Conservation (phyloP, 2,329 filamentous ascomycete species). For the Dactylellina leptospora region DNA sequence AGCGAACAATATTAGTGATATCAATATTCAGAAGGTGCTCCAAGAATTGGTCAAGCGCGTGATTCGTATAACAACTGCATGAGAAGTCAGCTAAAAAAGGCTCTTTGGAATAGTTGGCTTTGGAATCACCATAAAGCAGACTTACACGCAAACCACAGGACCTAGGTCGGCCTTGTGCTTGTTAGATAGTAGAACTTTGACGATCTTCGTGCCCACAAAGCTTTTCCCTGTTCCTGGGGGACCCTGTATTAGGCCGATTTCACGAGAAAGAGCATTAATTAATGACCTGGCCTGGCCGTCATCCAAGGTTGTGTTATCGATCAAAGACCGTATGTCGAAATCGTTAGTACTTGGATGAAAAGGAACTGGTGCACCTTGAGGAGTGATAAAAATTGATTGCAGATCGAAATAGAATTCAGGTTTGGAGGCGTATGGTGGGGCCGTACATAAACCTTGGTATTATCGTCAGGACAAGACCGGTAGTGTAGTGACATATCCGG, state of each 20-base stretch:
- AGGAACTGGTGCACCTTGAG: conserved; percentile 19
- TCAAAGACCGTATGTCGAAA: conserved; percentile 57
- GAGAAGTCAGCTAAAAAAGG: neutral
- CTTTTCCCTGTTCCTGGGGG: conserved; percentile 76
- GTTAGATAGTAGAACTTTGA: conserved; percentile 63
- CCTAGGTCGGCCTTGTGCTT: conserved; percentile 61
- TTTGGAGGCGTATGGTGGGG: conserved; percentile 66
- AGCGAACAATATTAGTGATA: conserved; percentile 67
- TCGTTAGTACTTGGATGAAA: conserved; percentile 29
- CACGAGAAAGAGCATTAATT: conserved; percentile 65
- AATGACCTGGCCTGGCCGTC: conserved; percentile 65
- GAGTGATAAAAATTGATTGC: conserved; percentile 35
- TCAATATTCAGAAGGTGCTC: conserved; percentile 67
- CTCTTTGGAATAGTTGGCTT: neutral
- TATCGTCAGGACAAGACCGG: conserved; percentile 14
- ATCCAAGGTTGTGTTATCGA: conserved; percentile 65
- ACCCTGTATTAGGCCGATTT: conserved; percentile 72
- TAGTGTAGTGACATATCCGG: conserved; percentile 55
- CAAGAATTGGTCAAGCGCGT: conserved; percentile 67
- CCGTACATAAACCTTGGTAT: conserved; percentile 58
- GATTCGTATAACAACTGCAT: conserved; percentile 66
- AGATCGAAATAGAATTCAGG: conserved; percentile 66
- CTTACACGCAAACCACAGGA: conserved; percentile 64
- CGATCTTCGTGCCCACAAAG: conserved; percentile 66
- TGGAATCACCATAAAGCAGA: conserved; percentile 4